phyloP scores from a whole-genome alignment of 495 filamentous ascomycete species.

The Daldinia childiae region DNA sequence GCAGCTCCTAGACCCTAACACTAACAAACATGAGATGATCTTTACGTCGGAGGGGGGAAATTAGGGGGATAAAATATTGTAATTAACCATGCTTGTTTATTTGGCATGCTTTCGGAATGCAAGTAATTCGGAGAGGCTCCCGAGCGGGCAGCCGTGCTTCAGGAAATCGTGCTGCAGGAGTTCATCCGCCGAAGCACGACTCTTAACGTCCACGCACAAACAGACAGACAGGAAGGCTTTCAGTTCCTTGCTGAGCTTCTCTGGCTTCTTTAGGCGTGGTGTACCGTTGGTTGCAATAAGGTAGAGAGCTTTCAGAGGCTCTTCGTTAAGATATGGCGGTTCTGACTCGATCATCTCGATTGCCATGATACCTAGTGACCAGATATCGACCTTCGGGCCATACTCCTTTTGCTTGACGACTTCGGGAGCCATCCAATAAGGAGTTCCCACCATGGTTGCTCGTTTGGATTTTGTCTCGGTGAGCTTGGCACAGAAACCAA shows the following conservation, averaged over 20 bases:
- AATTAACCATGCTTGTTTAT: slow-evolving; percentile 45
- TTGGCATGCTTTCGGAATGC: slow-evolving; percentile 72
- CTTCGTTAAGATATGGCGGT: slow-evolving; percentile 96
- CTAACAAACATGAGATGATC: slow-evolving; percentile 10
- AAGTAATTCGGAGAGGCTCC: slow-evolving; percentile 84
- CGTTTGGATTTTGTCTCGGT: slow-evolving; percentile 97
- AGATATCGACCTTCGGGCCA: slow-evolving; percentile 97
- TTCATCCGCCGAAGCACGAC: slow-evolving; percentile 88
- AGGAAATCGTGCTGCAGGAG: slow-evolving; percentile 82
- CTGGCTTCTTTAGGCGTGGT: slow-evolving; percentile 94
- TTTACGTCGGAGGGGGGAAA: slow-evolving; percentile 6
- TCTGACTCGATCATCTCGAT: slow-evolving; percentile 99
- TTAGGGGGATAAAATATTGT: slow-evolving; percentile 39
- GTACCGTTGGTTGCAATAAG: slow-evolving; percentile 98
- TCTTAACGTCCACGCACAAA: slow-evolving; percentile 95
- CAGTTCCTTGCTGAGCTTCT: slow-evolving; percentile 94
- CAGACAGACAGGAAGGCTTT: slow-evolving; percentile 96
- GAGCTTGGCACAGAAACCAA: slow-evolving; percentile 98
- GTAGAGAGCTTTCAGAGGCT: slow-evolving; percentile 95
- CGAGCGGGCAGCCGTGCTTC: slow-evolving; percentile 79
- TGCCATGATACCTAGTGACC: slow-evolving; percentile 99
- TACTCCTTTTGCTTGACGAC: slow-evolving; percentile 99
- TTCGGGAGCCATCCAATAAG: slow-evolving; percentile 99
- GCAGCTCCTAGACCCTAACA: slow-evolving; percentile 14
- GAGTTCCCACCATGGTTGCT: slow-evolving; percentile 98